phyloP scores from a whole-genome alignment of 164 flowering plant genomes.

The Sedum album region DNA sequence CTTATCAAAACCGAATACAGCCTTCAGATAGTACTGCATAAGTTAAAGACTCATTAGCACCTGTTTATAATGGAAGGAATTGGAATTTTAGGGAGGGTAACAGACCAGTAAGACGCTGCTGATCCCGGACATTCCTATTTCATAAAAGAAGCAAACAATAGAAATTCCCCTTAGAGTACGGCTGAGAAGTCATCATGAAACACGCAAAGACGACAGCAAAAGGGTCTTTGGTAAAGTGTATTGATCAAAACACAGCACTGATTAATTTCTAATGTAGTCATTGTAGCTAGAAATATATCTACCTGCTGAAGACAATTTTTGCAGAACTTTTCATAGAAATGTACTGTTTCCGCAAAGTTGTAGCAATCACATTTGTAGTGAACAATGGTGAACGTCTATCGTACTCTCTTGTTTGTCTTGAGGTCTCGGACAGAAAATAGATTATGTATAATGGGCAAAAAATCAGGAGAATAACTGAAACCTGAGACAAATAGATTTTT shows the following conservation, averaged over 20 bases:
- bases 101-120: slow-evolving; percentile 62
- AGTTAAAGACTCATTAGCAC: background rate
- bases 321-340: slow-evolving; percentile 57
- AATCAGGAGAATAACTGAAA: slow-evolving; percentile 57
- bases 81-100: background rate
- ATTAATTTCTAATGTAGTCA: slow-evolving; percentile 45
- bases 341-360: slow-evolving; percentile 32
- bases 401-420: slow-evolving; percentile 22
- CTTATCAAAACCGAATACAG: slow-evolving; percentile 73
- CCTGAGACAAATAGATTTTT: slow-evolving; percentile 32
- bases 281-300: background rate
- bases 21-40: slow-evolving; percentile 80
- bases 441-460: slow-evolving; percentile 55
- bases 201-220: background rate
- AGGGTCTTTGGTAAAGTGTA: background rate
- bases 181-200: slow-evolving; percentile 24
- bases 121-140: slow-evolving; percentile 88
- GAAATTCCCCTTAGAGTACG: slow-evolving; percentile 51
- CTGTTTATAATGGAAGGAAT: background rate
- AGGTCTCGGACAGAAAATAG: slow-evolving; percentile 59
- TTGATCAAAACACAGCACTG: slow-evolving; percentile 33
- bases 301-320: slow-evolving; percentile 46
- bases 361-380: slow-evolving; percentile 20
- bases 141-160: slow-evolving; percentile 70
- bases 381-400: slow-evolving; percentile 25